Base-by-base conservation (phyloP, 345 rosid genomes). In the Acer saccharum region DNA sequence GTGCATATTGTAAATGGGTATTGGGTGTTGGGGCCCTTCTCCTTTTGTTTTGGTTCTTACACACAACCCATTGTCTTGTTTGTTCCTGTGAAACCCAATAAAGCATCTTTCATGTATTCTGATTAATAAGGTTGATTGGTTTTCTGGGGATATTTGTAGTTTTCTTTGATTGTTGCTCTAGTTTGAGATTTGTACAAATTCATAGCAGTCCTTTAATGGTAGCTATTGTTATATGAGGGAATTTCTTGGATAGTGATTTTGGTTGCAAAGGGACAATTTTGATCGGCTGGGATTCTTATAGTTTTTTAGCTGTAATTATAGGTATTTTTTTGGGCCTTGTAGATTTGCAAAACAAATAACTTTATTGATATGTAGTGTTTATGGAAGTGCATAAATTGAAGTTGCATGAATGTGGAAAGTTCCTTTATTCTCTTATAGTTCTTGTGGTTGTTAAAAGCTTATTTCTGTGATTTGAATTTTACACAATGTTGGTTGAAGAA, bases 371-470 rank as follows among this genome's bases (percentile, higher is more conserved):
- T 63, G 43, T 81, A 81, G 79, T 81, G 71, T 86, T 77, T 84
- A 64, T 63, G 81, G 83, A 75, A 80, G 74, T 77, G 76, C 83
- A 73, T 29, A 35, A 27, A 77, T 75, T 77, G 78, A 79, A 74
- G 80, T 80, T 82, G 39, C 66, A 74, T 83, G 81, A 73, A 72
- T 68, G 78, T 50, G 88, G 91, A 87, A 88, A 86, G 85, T 89
- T 81, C 80, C 77, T 64, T 72, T 80, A 75, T 75, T 80, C 82
- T 81, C 75, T 78, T 57, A 63, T 76, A 65, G 81, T 61, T 78
- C 68, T 54, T 80, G 73, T 77, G 81, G 68, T 79, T 77, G 82
- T 75, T 80, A 68, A 80, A 65, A 78, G 61, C 83, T 74, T 23
- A 79, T 81, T 55, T n/a, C 17, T 67, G 74, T 76, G 76, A 70